These are phyloP conservation scores for Chalaropsis thielavioides DNA, from an alignment of 2,329 filamentous ascomycete species.

Conservation along the genomic window DNA sequence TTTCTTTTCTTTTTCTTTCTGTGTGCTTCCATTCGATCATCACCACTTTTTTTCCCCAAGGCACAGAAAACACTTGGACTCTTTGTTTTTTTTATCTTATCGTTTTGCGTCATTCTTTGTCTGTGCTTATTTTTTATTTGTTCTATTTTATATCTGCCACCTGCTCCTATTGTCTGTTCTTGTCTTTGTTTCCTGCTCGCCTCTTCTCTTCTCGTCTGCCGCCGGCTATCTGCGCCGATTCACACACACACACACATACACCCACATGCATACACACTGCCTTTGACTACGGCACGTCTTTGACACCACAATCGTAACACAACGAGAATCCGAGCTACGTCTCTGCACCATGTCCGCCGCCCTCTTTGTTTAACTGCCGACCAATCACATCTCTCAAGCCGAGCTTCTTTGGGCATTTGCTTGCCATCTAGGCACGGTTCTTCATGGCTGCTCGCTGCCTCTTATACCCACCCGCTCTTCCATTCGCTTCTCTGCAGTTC, in stretches of 20 bases:
- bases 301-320: not conserved
- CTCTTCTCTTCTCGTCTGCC: not conserved
- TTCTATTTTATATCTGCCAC: constrained; percentile 7
- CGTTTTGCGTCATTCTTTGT: not conserved
- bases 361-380: not conserved
- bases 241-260: not conserved
- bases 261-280: not conserved
- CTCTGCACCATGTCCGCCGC: not conserved
- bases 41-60: not conserved
- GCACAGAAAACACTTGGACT: not conserved
- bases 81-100: not conserved
- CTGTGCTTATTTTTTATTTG: not conserved
- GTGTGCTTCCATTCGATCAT: not conserved
- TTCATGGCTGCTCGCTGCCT: not conserved
- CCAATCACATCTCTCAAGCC: not conserved
- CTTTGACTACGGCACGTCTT: not conserved
- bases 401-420: not conserved
- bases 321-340: not conserved
- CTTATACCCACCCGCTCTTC: not conserved
- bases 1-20: not conserved
- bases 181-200: not conserved
- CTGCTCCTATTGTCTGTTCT: not conserved
- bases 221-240: not conserved
- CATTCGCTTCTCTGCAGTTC: not conserved
- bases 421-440: not conserved